Evolutionary conservation across 2,329 filamentous ascomycete genomes (phyloP).

Genomic region (Capronia americana): DNA sequence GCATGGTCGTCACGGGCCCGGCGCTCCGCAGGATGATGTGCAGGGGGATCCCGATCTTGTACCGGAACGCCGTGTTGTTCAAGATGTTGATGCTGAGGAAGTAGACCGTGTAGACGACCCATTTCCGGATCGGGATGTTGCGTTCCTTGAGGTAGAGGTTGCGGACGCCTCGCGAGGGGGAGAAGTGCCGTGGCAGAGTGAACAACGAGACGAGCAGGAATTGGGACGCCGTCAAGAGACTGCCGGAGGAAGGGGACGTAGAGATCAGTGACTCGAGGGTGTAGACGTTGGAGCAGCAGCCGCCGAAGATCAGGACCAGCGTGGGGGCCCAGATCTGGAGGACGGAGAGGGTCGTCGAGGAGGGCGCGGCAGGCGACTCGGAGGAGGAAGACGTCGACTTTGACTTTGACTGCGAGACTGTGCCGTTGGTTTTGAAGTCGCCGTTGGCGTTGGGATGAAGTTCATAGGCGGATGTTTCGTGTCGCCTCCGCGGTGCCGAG

Average conservation of each 20-base stretch:
- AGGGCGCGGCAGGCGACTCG: not conserved
- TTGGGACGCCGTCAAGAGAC: conserved; percentile 84
- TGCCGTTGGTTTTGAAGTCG: not conserved
- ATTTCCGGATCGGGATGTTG: conserved; percentile 80
- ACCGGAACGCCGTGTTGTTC: conserved; percentile 98
- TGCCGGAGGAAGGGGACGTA: conserved; percentile 83
- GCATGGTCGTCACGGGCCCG: conserved; percentile 93
- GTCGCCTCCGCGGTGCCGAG: not conserved
- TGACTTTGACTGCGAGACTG: not conserved
- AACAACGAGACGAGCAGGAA: conserved; percentile 82
- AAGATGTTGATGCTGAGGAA: conserved; percentile 94
- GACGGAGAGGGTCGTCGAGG: conserved; percentile 18
- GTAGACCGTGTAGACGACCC: conserved; percentile 85
- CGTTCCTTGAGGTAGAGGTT: conserved; percentile 78
- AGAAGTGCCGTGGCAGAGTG: conserved; percentile 78
- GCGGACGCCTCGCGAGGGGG: conserved; percentile 58
- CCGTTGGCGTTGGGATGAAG: not conserved
- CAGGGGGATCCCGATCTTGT: conserved; percentile 92
- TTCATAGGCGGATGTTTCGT: not conserved
- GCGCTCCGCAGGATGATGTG: conserved; percentile 97
- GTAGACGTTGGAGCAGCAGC: conserved; percentile 96
- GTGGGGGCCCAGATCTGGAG: conserved; percentile 55
- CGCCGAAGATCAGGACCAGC: conserved; percentile 88
- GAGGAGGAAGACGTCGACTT: not conserved
- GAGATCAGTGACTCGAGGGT: conserved; percentile 94